Evolutionary conservation across 257 asterid genomes (phyloP).

Genomic region (Gynochthodes officinalis): DNA sequence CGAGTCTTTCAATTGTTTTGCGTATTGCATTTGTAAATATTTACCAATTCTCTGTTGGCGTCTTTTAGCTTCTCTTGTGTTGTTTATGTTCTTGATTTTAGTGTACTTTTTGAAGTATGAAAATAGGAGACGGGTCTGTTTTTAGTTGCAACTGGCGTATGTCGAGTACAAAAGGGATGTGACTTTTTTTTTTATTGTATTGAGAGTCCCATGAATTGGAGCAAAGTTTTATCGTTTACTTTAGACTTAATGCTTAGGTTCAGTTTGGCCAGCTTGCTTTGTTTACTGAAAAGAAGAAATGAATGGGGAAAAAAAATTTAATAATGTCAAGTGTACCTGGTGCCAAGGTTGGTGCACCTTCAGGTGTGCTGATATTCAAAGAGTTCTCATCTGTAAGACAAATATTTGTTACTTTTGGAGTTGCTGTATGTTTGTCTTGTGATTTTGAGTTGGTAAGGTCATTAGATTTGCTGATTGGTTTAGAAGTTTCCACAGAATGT

Average conservation of each 20-base stretch:
- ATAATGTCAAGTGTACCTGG: no score
- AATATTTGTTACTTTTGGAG: no score
- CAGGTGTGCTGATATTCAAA: no score
- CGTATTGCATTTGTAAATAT: no score
- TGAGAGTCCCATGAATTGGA: background rate
- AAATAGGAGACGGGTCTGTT: background rate
- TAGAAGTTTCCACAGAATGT: background rate
- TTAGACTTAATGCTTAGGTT: background rate
- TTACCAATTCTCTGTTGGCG: no score
- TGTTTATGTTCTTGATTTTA: background rate
- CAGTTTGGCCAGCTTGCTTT: background rate
- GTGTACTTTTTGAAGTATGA: background rate
- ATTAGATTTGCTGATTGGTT: background rate
- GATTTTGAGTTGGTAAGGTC: background rate
- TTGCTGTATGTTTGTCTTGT: background rate
- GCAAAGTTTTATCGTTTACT: background rate
- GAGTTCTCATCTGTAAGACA: no score
- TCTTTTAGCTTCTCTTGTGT: background rate
- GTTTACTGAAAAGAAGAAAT: background rate
- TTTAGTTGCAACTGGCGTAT: background rate
- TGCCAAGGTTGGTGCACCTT: no score
- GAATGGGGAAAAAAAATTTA: no score
- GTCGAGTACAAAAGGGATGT: background rate
- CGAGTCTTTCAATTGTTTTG: background rate
- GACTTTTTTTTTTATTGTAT: background rate